Evolutionary conservation across 2,329 filamentous ascomycete species (phyloP), one percentile per base, ranked within the genome.

Genomic region (Exutisphaerella laricina): DNA sequence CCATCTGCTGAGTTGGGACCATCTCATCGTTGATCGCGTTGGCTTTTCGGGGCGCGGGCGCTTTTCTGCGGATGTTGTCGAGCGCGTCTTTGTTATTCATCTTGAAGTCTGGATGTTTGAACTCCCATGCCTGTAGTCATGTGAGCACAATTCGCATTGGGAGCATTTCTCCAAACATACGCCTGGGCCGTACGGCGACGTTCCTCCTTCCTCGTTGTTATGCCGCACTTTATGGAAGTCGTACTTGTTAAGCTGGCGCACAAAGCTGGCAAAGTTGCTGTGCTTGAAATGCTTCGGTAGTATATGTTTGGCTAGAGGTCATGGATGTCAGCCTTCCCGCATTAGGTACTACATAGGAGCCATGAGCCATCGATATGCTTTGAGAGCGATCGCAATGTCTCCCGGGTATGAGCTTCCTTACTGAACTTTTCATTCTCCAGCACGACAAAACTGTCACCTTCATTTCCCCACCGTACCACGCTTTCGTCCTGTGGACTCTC

Each of bases 351-450:
- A n/a, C n/a, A n/a, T n/a, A n/a, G n/a, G n/a, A n/a, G n/a, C n/a
- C n/a, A n/a, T n/a, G n/a, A n/a, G n/a, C n/a, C n/a, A n/a, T n/a
- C n/a, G n/a, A n/a, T n/a, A n/a, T n/a, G n/a, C n/a, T n/a, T n/a
- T n/a, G n/a, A n/a, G n/a, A n/a, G n/a, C n/a, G n/a, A n/a, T n/a
- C n/a, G n/a, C n/a, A n/a, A n/a, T n/a, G n/a, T n/a, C n/a, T n/a
- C n/a, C n/a, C n/a, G n/a, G n/a, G n/a, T n/a, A n/a, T n/a, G n/a
- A n/a, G n/a, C n/a, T n/a, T n/a, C n/a, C n/a, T n/a, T n/a, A n/a
- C n/a, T 97, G 62, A 98, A 98, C 66, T 94, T 95, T 66, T 97
- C 90, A 66, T 94, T 94, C 90, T 98, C 92, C 41, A 97, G 74
- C 38, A 98, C 94, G 45, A 98, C 90, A 62, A 98, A 98, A 56